Evolutionary conservation across 768 basidiomycete species (phyloP), one percentile per base, ranked within the genome.

Genomic region (Chalciporus chontae): DNA sequence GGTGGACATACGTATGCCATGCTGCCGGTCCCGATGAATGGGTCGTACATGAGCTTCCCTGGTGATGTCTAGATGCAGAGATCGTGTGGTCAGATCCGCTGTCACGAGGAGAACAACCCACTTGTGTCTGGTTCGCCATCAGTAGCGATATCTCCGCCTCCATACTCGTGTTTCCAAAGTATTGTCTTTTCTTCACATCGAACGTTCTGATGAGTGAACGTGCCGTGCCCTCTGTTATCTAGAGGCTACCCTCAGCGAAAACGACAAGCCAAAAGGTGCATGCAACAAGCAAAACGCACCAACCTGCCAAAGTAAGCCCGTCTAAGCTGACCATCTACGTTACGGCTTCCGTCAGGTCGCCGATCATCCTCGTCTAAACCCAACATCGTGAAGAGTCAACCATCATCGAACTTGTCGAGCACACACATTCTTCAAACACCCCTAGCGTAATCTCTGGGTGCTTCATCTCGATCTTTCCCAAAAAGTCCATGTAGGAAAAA

Each of bases 131-230:
- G 59, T 95, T 95, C 8, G 94, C 92, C 94, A 98, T 98, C 23
- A 98, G 69, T 40, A 99, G 72, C 2, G 93, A 94, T 42, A 97
- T 85, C 66, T 97, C 94, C 0, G 95, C 83, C 58, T 96, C 94
- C 96, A 99, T 99, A 59, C 90, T 90, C 0, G 96, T 99, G 57
- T 94, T 99, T 3, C 96, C 96, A 66, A 83, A 97, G 62, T 89
- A 98, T 13, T 73, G 72, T 8, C 96, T 79, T 58, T 91, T 90
- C 68, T 96, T 98, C 43, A 99, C 87, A 52, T 90, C 85, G 52
- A 91, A 95, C 46, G 71, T 78, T 42, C 71, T 67, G 42, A 92
- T 76, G 29, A 94, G 73, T 3, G 72, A 62, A 5, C 95, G 81
- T 0, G 90, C 87, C 23, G 77, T 73, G 13, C 86, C 85, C 60